Percentiles rank a stretch among this genome's conserved stretches.
Evolutionary conservation across 345 rosid genomes (phyloP).

Genomic region (Pugionium dolabratum): DNA sequence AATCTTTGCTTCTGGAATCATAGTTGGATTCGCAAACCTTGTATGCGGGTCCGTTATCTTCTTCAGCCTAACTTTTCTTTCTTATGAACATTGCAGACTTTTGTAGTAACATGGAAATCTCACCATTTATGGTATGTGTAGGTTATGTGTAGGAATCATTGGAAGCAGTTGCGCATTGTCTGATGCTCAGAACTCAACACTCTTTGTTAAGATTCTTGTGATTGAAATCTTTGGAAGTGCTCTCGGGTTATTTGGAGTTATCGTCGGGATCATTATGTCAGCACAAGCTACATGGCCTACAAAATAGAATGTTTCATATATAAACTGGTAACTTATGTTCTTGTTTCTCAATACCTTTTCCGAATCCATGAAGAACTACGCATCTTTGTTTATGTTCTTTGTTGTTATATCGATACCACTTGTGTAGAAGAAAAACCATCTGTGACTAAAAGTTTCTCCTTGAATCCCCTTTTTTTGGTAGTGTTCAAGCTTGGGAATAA

Average conservation of each 20-base stretch:
- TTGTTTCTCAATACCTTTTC: background rate
- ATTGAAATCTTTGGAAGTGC: conserved; percentile 63
- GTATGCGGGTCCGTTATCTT: conserved; percentile 72
- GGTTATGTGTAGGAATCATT: conserved; percentile 61
- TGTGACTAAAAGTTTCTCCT: background rate
- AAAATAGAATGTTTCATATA: conserved; percentile 28
- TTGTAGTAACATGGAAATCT: background rate
- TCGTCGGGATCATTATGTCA: no score
- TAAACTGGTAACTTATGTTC: background rate
- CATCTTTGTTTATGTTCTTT: background rate
- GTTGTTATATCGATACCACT: background rate
- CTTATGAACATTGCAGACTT: background rate
- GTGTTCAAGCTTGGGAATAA: conserved; percentile 5
- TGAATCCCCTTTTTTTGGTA: background rate
- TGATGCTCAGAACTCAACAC: conserved; percentile 79
- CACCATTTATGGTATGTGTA: conserved; percentile 26
- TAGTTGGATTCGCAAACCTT: no score
- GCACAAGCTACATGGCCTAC: conserved; percentile 97
- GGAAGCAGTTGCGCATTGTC: no score
- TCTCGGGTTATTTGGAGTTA: no score
- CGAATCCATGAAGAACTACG: conserved; percentile 16
- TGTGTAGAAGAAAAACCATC: conserved; percentile 16
- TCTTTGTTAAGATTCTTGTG: conserved; percentile 93
- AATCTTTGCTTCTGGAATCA: no score
- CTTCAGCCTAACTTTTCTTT: conserved; percentile 18